phyloP scores from a whole-genome alignment of 805 yeast genomes.

The Cyberlindnera bimundalis region DNA sequence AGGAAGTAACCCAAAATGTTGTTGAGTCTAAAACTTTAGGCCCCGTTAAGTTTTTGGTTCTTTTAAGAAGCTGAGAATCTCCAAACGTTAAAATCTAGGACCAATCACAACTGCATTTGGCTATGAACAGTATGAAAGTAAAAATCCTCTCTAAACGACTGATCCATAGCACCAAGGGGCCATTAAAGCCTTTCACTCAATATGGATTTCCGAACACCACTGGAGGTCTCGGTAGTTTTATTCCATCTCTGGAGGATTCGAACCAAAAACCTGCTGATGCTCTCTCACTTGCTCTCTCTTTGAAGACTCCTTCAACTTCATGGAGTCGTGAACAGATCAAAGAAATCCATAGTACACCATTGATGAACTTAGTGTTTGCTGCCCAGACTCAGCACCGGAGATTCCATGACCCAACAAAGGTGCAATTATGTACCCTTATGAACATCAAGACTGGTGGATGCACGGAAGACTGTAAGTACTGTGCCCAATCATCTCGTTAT shows the following conservation, averaged over 20 bases:
- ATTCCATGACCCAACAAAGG: slow-evolving; percentile 64
- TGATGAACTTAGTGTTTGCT: slow-evolving; percentile 54
- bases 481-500: slow-evolving; percentile 71
- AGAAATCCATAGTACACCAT: slow-evolving; percentile 62
- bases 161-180: not conserved
- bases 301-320: slow-evolving; percentile 30
- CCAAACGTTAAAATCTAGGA: too few species aligned
- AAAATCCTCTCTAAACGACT: not conserved
- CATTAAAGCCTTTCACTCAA: slow-evolving; percentile 3
- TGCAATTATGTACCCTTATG: slow-evolving; percentile 72
- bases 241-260: not conserved
- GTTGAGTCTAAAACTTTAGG: too few species aligned
- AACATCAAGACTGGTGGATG: slow-evolving; percentile 81
- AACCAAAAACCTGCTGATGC: slow-evolving; percentile 8
- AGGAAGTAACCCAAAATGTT: too few species aligned
- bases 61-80: too few species aligned
- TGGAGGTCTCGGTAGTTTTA: not conserved
- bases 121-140: too few species aligned
- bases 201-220: slow-evolving; percentile 1
- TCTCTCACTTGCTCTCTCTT: slow-evolving; percentile 29
- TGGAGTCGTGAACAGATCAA: slow-evolving; percentile 64
- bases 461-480: slow-evolving; percentile 77
- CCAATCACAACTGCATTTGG: too few species aligned
- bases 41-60: too few species aligned
- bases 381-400: slow-evolving; percentile 66